Evolutionary conservation across 371 early-diverging fungal species (phyloP).

Genomic region (Mucor irregularis): DNA sequence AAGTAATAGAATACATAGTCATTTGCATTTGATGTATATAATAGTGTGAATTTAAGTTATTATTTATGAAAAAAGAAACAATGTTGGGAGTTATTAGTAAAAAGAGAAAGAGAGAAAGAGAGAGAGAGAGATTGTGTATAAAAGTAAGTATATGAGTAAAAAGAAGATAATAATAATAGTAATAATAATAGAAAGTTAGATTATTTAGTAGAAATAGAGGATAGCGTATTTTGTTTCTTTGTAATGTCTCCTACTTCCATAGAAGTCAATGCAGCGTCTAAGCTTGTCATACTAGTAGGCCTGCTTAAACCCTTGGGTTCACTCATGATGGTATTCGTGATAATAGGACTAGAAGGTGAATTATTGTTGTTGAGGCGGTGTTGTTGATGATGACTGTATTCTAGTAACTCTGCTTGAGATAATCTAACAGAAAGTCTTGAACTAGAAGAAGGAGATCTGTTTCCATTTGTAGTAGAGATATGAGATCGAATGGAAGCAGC

Average conservation of each 20-base stretch:
- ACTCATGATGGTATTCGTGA: not conserved
- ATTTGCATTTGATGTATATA: too few species aligned
- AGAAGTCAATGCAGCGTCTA: constrained; percentile 32
- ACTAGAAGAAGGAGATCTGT: constrained; percentile 5
- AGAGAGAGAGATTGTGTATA: too few species aligned
- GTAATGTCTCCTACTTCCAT: constrained; percentile 15
- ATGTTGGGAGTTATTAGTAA: too few species aligned
- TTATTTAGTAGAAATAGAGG: too few species aligned
- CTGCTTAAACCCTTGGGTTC: constrained; percentile 19
- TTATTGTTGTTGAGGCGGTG: not conserved
- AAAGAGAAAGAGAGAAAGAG: too few species aligned
- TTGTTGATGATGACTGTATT: constrained; percentile 21
- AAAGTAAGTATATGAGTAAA: too few species aligned
- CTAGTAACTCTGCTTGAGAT: constrained; percentile 42
- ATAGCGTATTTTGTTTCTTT: not conserved
- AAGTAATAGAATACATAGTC: too few species aligned
- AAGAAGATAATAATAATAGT: too few species aligned
- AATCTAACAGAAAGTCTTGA: constrained; percentile 11
- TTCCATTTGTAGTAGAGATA: not conserved
- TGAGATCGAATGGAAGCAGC: constrained; percentile 25
- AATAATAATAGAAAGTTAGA: too few species aligned
- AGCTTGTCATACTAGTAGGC: constrained; percentile 31
- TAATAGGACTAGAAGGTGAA: not conserved
- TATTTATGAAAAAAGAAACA: too few species aligned
- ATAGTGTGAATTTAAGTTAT: too few species aligned